Conservation (phyloP, 768 basidiomycete genomes). For the Tephrocybe sp. region DNA sequence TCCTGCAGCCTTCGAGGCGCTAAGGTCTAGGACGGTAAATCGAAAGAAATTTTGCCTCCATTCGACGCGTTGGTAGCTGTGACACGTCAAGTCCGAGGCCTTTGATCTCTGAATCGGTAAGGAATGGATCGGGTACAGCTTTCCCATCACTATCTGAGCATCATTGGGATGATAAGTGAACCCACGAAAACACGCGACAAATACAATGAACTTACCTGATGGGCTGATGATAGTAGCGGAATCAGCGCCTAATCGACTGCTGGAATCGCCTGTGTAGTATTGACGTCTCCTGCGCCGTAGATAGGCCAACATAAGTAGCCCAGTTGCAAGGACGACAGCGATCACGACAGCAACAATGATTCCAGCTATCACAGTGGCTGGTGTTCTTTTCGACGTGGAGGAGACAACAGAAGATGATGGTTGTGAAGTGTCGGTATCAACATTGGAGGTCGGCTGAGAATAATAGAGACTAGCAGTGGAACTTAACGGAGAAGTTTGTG, state of each 20-base stretch:
- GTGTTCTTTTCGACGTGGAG: background rate
- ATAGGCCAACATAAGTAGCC: background rate
- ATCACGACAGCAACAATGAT: constrained; percentile 7
- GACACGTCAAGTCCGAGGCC: constrained; percentile 13
- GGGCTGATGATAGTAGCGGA: constrained; percentile 3
- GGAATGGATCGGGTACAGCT: constrained; percentile 15
- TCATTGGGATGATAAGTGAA: background rate
- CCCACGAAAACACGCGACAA: background rate
- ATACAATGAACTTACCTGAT: constrained; percentile 1
- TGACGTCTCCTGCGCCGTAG: constrained; percentile 5
- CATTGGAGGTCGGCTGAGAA: background rate
- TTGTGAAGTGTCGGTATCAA: background rate
- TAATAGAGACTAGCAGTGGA: background rate
- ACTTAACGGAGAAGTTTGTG: background rate
- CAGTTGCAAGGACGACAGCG: background rate
- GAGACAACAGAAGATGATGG: background rate
- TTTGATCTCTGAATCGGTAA: constrained; percentile 16
- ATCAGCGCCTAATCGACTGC: background rate
- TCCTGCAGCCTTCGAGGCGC: too few relatives aligned
- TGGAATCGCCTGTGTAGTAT: background rate
- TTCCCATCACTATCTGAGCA: constrained; percentile 5
- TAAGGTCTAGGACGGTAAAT: background rate
- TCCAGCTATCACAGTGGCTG: constrained; percentile 13
- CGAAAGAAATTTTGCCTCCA: constrained; percentile 16
- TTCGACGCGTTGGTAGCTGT: constrained; percentile 14